Percentiles rank a stretch among this genome's conserved stretches.
phyloP scores from a whole-genome alignment of 768 basidiomycete species.

The Daedaleopsis sinensis region DNA sequence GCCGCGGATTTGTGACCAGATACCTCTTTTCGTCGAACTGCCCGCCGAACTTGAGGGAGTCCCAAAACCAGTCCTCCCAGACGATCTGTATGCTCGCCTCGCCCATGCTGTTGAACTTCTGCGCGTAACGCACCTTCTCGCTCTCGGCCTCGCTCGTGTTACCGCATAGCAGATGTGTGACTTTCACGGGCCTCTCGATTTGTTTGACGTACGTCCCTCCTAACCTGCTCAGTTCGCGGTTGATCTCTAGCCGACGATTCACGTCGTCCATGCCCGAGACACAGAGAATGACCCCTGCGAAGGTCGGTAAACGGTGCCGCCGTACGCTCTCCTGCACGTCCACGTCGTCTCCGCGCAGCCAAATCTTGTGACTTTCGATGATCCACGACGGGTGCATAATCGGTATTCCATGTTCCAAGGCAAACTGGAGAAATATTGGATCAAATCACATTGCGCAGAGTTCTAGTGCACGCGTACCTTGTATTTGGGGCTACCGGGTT shows the following conservation, averaged over 20 bases:
- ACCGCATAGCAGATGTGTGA: slow-evolving; percentile 86
- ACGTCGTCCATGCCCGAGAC: slow-evolving; percentile 77
- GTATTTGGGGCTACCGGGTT: slow-evolving; percentile 87
- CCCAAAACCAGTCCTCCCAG: slow-evolving; percentile 99
- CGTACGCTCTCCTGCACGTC: slow-evolving; percentile 62
- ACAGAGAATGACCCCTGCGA: slow-evolving; percentile 69
- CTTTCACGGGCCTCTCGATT: slow-evolving; percentile 74
- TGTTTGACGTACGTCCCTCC: slow-evolving; percentile 76
- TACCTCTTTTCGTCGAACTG: slow-evolving; percentile 68
- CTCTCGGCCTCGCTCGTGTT: slow-evolving; percentile 55
- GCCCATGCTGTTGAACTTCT: slow-evolving; percentile 67
- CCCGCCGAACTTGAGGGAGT: slow-evolving; percentile 74
- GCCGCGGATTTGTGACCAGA: slow-evolving; percentile 59
- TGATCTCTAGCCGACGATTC: slow-evolving; percentile 61
- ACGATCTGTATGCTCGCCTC: slow-evolving; percentile 79
- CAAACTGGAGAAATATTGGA: slow-evolving; percentile 58
- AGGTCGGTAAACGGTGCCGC: slow-evolving; percentile 69
- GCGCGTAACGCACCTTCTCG: slow-evolving; percentile 79
- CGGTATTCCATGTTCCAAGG: slow-evolving; percentile 77
- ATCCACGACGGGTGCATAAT: slow-evolving; percentile 84
- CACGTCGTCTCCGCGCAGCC: slow-evolving; percentile 83
- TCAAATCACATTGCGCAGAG: background rate
- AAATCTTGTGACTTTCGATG: slow-evolving; percentile 64
- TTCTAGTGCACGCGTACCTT: slow-evolving; percentile 41
- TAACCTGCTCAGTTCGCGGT: slow-evolving; percentile 55